Evolutionary conservation across 2,329 filamentous ascomycete genomes (phyloP).

Genomic region (Beauveria varroae): DNA sequence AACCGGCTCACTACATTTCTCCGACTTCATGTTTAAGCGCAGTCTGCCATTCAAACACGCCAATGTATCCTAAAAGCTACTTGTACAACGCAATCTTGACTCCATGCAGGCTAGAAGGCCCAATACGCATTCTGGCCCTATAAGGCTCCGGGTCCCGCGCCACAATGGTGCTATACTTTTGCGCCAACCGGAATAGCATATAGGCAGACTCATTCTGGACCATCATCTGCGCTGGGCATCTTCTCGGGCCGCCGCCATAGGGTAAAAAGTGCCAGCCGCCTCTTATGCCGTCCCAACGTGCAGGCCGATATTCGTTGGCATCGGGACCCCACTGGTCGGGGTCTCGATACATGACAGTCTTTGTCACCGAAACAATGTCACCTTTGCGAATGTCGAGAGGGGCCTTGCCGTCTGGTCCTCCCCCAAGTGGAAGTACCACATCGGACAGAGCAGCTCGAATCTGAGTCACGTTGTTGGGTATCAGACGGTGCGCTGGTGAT

Average conservation of each 20-base stretch:
- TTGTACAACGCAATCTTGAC: constrained; percentile 8
- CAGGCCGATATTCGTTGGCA: constrained; percentile 31
- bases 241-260: constrained; percentile 20
- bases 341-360: constrained; percentile 34
- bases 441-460: constrained; percentile 20
- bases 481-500: neutral
- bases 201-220: constrained; percentile 17
- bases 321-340: constrained; percentile 31
- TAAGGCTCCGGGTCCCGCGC: neutral
- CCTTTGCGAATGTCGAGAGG: constrained; percentile 43
- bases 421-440: constrained; percentile 43
- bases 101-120: neutral
- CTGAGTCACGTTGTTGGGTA: neutral
- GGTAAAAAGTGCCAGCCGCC: constrained; percentile 20
- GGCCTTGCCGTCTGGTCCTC: constrained; percentile 36
- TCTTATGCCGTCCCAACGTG: constrained; percentile 26
- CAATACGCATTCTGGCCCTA: constrained; percentile 1
- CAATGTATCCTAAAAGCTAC: neutral
- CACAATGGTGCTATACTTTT: constrained; percentile 17
- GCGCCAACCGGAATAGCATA: constrained; percentile 11
- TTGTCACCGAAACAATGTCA: constrained; percentile 33
- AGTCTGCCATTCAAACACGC: too few species aligned
- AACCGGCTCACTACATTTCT: too few species aligned
- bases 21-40: too few species aligned
- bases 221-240: constrained; percentile 20